Evolutionary conservation across 2,329 filamentous ascomycete species (phyloP), one percentile per base, ranked within the genome.

Genomic region (Ophiostoma ips): DNA sequence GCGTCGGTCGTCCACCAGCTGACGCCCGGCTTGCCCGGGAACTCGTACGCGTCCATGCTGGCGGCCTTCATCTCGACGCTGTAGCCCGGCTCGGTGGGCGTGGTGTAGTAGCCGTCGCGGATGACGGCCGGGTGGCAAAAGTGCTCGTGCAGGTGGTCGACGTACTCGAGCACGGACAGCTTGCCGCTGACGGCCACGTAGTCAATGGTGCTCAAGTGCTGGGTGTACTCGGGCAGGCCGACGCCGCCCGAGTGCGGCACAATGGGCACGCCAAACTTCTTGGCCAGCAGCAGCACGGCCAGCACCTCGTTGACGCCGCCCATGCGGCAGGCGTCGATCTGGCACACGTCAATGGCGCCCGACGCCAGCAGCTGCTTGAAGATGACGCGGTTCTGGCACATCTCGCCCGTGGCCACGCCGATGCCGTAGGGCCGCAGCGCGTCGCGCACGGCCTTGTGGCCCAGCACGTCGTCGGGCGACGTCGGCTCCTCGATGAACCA

Each of bases 401-500:
- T 94, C 70, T 95, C 88, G 55, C 88, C 88, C 0, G 88, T 94
- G 8, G 88, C 88, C 5, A 94, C 88, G 52, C 86, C 86, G 59
- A 95, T 87, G 51, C 77, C 77, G 61, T 79, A 71, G 0, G 84
- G 80, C 59, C 76, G 75, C 11, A 95, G 79, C 4, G 87, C 87
- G 54, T 90, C 83, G 48, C 85, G 80, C 59, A 94, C 81, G 3
- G 85, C 83, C 62, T 84, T 86, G 74, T 95, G 88, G 52, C 88
- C 88, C 50, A 92, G 79, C 52, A 94, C 81, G 63, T 95, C 88
- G 61, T 94, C 88, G 12, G 88, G 88, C 19, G 81, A 87, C 13
- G 88, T 95, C 2, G 88, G 88, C 73, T 95, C 88, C 69, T 94
- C 88, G 62, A 95, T 94, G 69, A 94, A 94, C 84, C 87, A 92